Evolutionary conservation across 805 yeast genomes (phyloP), one percentile per base, ranked within the genome.

Genomic region (Yamadazyma ubonensis): DNA sequence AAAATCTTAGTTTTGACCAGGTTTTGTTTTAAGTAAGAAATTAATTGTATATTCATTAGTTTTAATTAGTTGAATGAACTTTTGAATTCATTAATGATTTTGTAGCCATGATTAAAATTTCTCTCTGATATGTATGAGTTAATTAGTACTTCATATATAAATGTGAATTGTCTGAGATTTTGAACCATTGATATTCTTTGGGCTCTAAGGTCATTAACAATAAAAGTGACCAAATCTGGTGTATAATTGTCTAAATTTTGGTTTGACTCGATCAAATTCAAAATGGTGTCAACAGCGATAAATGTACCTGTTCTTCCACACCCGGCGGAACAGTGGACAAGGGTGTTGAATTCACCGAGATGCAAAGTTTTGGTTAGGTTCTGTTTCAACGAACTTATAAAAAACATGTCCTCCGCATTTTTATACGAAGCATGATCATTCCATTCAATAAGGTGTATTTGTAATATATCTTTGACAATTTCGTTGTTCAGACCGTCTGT

Each of bases 301-400:
- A 66, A 63, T 1, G 96, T 86, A 2, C 99, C 99, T 0, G 98
- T 88, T 42, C 99, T 70, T 14, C 99, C 99, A 55, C 96, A 89
- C 0, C 99, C 99, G 1, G 98, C 98, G 5, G 96, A 87, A 56
- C 99, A 91, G 61, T 91, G 98, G 18, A 85, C 86, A 33, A 88
- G 57, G 5, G 81, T 72, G 15, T 93, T 91, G 0, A 73, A 50
- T 6, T 21, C 36, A 5, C 14, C 23, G 27, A 33, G 28, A 10
- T 32, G 35, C 9, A 41, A 34, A 3, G 10, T 17, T 1, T 47
- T 37, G 29, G 49, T 39, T 12, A 58, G 15, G 21, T 45, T 27
- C 8, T 44, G 42, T 50, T 64, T 67, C 50, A 65, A 48, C 32
- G 51, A 59, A 12, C 79, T 55, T 9, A 68, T 48, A 36, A 70